Evolutionary conservation across 805 yeast genomes (phyloP).

Genomic region (Starmerella apis): DNA sequence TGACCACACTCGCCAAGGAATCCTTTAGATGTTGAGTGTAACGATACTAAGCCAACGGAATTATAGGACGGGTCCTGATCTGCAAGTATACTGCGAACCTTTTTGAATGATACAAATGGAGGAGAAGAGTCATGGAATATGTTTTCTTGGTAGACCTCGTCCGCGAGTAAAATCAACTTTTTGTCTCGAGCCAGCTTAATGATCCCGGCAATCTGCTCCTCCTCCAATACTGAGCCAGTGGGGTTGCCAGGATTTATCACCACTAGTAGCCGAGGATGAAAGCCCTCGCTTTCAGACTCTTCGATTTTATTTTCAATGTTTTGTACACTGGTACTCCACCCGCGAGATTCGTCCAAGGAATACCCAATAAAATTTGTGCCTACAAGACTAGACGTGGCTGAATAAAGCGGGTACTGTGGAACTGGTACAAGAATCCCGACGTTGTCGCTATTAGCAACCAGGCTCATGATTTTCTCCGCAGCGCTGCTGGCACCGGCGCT

Average conservation of each 20-base stretch:
- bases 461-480: slow-evolving; percentile 64
- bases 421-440: slow-evolving; percentile 82
- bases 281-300: slow-evolving; percentile 42
- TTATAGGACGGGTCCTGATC: slow-evolving; percentile 42
- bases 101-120: slow-evolving; percentile 73
- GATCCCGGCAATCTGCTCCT: slow-evolving; percentile 57
- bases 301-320: slow-evolving; percentile 49
- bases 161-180: slow-evolving; percentile 83
- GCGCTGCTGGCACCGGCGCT: slow-evolving; percentile 95
- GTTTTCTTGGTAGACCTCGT: slow-evolving; percentile 95
- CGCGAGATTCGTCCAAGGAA: slow-evolving; percentile 63
- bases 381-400: slow-evolving; percentile 84
- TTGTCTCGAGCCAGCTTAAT: slow-evolving; percentile 72
- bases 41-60: slow-evolving; percentile 76
- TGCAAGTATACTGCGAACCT: slow-evolving; percentile 59
- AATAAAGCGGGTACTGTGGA: slow-evolving; percentile 95
- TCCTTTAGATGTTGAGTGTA: slow-evolving; percentile 97
- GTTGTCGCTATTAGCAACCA: slow-evolving; percentile 52
- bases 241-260: slow-evolving; percentile 98
- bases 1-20: slow-evolving; percentile 98
- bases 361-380: slow-evolving; percentile 78
- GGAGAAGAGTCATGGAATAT: slow-evolving; percentile 49
- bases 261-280: slow-evolving; percentile 67
- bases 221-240: slow-evolving; percentile 73
- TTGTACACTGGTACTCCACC: slow-evolving; percentile 73